Conservation (phyloP, 2,329 filamentous ascomycete genomes). For the Fusarium tricinctum region DNA sequence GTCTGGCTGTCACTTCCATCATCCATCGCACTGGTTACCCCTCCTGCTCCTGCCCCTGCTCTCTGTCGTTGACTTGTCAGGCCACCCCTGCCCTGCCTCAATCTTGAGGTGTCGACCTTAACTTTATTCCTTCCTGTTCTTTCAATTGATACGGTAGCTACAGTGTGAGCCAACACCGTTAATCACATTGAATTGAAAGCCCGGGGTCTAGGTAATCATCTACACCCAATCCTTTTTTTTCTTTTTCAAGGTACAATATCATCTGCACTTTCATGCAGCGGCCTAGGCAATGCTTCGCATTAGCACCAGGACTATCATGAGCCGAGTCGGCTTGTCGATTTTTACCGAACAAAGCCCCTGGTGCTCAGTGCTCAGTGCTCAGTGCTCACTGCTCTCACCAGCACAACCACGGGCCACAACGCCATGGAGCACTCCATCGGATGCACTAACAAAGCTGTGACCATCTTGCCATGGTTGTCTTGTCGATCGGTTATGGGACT, state of each 20-base stretch:
- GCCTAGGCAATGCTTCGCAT: conserved; percentile 38
- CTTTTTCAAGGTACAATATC: neutral
- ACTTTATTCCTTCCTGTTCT: neutral
- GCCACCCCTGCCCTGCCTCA: conserved; percentile 21
- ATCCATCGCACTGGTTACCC: conserved; percentile 29
- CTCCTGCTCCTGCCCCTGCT: conserved; percentile 32
- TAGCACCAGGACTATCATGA: conserved; percentile 17
- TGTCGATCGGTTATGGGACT: conserved; percentile 18
- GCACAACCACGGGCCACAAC: conserved; percentile 37
- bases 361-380: neutral
- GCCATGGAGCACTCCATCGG: conserved; percentile 11
- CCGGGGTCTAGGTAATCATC: neutral
- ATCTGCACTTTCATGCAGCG: conserved; percentile 29
- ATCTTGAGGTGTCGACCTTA: neutral
- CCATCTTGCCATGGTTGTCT: conserved; percentile 9
- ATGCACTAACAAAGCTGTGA: conserved; percentile 22
- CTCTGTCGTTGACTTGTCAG: neutral
- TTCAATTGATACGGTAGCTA: neutral
- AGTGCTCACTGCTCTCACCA: neutral
- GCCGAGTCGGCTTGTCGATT: conserved; percentile 11
- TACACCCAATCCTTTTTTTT: neutral
- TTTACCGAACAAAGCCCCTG: conserved; percentile 18
- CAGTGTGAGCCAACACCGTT: neutral
- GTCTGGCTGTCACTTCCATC: neutral
- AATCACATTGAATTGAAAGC: neutral